Percentiles rank a stretch among this genome's conserved stretches.
Evolutionary conservation across 2,329 filamentous ascomycete species (phyloP).

Genomic region (Apiospora rasikravindrae): DNA sequence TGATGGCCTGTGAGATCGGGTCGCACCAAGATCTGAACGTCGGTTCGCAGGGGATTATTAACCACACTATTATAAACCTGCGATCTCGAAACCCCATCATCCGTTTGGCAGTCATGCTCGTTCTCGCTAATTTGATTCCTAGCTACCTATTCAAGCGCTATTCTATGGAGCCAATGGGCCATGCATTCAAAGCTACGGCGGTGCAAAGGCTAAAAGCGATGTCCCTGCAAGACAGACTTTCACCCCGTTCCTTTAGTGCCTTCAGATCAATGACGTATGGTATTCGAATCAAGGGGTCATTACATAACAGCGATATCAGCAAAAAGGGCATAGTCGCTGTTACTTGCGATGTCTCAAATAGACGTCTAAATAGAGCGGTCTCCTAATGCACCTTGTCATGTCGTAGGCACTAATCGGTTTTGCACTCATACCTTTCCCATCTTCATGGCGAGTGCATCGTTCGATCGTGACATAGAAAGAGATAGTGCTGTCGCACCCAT

Average conservation of each 20-base stretch:
- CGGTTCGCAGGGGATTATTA: not conserved
- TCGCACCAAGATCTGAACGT: not conserved
- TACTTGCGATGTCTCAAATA: not conserved
- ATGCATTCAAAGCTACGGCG: not conserved
- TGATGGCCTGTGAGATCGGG: not conserved
- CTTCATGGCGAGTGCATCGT: constrained; percentile 21
- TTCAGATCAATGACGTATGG: constrained; percentile 18
- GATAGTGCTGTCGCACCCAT: constrained; percentile 27
- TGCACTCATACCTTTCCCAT: not conserved
- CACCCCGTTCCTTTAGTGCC: not conserved
- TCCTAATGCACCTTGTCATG: not conserved
- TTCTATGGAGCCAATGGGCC: not conserved
- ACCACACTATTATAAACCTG: not conserved
- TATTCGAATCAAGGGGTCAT: constrained; percentile 18
- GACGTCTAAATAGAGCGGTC: not conserved
- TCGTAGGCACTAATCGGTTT: not conserved
- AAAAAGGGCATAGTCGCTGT: not conserved
- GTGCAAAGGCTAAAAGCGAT: not conserved
- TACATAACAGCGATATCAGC: not conserved
- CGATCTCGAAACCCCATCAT: not conserved
- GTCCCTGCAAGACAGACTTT: not conserved
- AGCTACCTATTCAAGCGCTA: too few relatives aligned
- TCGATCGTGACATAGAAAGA: constrained; percentile 30
- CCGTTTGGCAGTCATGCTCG: not conserved
- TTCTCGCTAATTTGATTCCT: too few relatives aligned